These are phyloP conservation scores for Phoma sp. DNA, from an alignment of 2,329 filamentous ascomycete genomes.

Conservation along the genomic window DNA sequence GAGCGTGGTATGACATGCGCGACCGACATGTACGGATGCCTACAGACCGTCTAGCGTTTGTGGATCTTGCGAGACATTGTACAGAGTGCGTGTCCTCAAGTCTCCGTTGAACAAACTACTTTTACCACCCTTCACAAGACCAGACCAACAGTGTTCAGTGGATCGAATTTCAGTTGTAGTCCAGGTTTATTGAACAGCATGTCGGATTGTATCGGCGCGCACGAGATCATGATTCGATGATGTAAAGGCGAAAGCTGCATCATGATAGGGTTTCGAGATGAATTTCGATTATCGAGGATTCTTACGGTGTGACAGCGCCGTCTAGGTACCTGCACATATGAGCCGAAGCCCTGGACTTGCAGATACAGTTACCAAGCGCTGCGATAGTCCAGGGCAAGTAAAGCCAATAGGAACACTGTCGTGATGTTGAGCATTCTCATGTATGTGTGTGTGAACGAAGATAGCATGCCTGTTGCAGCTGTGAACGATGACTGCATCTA, in stretches of 20 bases:
- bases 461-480: too few relatives aligned
- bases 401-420: not conserved
- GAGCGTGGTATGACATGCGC: slow-evolving; percentile 22
- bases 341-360: not conserved
- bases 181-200: not conserved
- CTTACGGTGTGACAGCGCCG: too few relatives aligned
- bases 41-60: not conserved
- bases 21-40: not conserved
- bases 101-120: slow-evolving; percentile 14
- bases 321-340: not conserved
- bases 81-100: slow-evolving; percentile 23
- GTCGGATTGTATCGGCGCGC: not conserved
- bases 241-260: not conserved
- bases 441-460: too few relatives aligned
- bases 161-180: not conserved
- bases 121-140: slow-evolving; percentile 15
- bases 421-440: too few relatives aligned
- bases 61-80: not conserved
- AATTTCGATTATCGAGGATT: not conserved
- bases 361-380: not conserved
- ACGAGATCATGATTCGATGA: not conserved
- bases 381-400: not conserved
- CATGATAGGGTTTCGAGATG: slow-evolving; percentile 4
- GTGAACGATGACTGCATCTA: too few relatives aligned
- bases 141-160: slow-evolving; percentile 10